Evolutionary conservation across 179 eudicot genomes (phyloP).

Genomic region (Spinacia oleracea): DNA sequence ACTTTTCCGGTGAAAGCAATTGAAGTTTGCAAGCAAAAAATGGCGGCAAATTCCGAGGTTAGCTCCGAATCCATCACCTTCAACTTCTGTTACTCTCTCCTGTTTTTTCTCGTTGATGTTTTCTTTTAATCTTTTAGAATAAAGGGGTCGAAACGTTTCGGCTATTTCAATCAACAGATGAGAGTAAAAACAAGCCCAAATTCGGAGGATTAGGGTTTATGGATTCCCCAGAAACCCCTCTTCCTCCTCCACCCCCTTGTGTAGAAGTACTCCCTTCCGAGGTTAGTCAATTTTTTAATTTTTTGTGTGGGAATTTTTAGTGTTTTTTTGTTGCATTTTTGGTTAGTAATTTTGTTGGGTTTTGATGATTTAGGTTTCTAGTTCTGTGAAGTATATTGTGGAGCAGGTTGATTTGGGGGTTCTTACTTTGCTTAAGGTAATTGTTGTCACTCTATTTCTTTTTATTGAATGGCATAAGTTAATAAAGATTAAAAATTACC

Average conservation of each 20-base stretch:
- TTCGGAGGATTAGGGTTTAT: slow-evolving; percentile 35
- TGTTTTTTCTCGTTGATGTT: not conserved
- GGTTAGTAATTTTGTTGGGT: not conserved
- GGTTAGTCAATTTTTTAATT: slow-evolving; percentile 15
- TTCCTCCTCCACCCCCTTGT: slow-evolving; percentile 36
- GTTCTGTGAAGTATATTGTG: slow-evolving; percentile 51
- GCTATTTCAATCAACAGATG: slow-evolving; percentile 29
- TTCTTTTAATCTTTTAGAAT: slow-evolving; percentile 14
- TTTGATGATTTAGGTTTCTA: slow-evolving; percentile 44
- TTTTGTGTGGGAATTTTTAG: not conserved
- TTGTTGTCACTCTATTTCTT: not conserved
- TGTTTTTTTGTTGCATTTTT: not conserved
- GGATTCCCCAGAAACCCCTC: slow-evolving; percentile 29
- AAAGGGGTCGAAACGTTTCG: slow-evolving; percentile 22
- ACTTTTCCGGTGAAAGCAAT: not conserved
- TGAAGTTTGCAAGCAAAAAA: slow-evolving; percentile 20
- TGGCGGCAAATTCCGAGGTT: slow-evolving; percentile 43
- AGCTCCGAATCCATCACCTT: not conserved
- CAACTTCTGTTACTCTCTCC: not conserved
- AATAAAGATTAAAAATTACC: too few species aligned
- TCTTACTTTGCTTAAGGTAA: slow-evolving; percentile 77
- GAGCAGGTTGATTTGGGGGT: slow-evolving; percentile 66
- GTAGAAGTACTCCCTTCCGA: slow-evolving; percentile 36
- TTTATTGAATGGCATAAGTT: not conserved
- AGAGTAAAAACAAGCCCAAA: slow-evolving; percentile 16